Evolutionary conservation across 140 eudicot genomes (phyloP).

Genomic region (Ambrosia hybrid): DNA sequence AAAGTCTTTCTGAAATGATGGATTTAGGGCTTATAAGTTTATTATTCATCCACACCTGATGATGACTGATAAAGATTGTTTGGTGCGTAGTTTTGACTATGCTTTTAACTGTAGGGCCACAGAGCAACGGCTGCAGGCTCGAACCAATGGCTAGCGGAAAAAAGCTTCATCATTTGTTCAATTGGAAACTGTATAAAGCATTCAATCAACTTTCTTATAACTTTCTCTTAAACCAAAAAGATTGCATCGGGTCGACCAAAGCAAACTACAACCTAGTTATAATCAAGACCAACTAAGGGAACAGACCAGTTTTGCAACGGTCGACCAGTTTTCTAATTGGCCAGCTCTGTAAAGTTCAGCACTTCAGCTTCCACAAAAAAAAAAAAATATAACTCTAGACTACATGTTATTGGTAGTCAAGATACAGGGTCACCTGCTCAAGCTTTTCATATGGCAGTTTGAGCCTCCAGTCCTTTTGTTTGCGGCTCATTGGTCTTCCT

Average conservation of each 20-base stretch:
- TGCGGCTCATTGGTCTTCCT: slow-evolving; percentile 78
- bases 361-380: background rate
- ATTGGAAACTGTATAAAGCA: background rate
- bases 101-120: background rate
- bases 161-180: no score
- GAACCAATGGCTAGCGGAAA: background rate
- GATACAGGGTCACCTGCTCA: slow-evolving; percentile 51
- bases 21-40: no score
- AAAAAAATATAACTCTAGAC: slow-evolving; percentile 6
- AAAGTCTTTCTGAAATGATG: no score
- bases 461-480: slow-evolving; percentile 72
- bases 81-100: no score
- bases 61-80: no score
- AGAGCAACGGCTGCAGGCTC: background rate
- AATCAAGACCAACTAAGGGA: background rate
- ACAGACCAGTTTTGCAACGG: background rate
- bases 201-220: background rate
- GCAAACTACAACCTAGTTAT: background rate
- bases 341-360: background rate
- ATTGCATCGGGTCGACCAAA: background rate
- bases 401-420: slow-evolving; percentile 35
- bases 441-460: slow-evolving; percentile 52
- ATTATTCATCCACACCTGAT: no score
- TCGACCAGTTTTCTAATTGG: background rate
- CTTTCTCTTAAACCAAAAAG: background rate